A percentile compares a stretch with the other conserved stretches of the same genome.
Conservation (phyloP, 2,329 filamentous ascomycete species). For the Apiospora malaysiana region DNA sequence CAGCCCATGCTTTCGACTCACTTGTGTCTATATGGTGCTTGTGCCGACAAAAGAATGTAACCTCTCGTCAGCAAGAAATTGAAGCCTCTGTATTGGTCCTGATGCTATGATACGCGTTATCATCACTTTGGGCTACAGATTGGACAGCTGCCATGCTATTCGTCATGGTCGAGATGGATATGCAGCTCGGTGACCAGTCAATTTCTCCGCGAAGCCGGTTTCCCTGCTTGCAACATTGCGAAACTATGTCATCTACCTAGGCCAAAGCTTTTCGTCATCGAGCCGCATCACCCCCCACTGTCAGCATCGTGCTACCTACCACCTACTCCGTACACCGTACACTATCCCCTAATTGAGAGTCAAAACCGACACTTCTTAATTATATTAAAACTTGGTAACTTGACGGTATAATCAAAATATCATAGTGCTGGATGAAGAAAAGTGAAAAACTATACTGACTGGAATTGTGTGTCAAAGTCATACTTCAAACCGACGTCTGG, state of each 20-base stretch:
- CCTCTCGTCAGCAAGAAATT: neutral
- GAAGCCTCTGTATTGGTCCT: neutral
- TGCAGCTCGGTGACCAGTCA: conserved; percentile 1
- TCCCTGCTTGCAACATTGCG: conserved; percentile 1
- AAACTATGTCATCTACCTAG: conserved; percentile 4
- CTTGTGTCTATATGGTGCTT: neutral
- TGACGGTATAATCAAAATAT: too few species aligned
- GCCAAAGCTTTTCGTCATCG: conserved; percentile 18
- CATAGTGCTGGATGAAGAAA: too few species aligned
- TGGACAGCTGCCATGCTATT: neutral
- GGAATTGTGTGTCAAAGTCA: too few species aligned
- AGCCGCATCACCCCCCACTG: conserved; percentile 2
- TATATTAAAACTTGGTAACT: too few species aligned
- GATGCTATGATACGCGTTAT: neutral
- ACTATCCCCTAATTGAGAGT: too few species aligned
- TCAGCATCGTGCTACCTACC: neutral
- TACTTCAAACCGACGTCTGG: too few species aligned
- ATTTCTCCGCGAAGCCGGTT: neutral
- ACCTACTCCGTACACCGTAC: too few species aligned
- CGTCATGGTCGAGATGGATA: neutral
- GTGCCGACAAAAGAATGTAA: neutral
- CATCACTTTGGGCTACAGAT: neutral
- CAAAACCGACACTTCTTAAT: too few species aligned
- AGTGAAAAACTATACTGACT: too few species aligned
- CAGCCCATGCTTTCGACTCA: neutral